phyloP scores from a whole-genome alignment of 148 eudicot genomes.

The Polygonum maritimum region DNA sequence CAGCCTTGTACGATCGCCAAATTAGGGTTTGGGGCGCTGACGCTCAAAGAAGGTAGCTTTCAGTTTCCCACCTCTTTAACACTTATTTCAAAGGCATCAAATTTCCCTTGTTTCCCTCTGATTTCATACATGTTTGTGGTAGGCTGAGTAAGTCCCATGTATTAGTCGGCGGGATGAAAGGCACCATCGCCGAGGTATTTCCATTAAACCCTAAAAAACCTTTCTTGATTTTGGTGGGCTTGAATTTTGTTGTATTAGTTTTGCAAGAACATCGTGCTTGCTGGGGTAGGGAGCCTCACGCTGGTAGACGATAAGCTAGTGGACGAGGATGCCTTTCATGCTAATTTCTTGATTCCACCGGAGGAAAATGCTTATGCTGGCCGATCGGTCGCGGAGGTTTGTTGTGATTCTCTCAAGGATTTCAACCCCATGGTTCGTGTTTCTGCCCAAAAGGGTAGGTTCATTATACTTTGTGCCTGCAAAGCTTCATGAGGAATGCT shows the following conservation, averaged over 20 bases:
- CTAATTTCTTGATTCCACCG: constrained; percentile 67
- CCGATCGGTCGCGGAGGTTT: constrained; percentile 64
- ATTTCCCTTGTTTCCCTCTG: not conserved
- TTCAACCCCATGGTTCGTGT: constrained; percentile 97
- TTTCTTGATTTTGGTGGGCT: not conserved
- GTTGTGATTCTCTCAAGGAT: constrained; percentile 77
- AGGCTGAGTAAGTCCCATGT: constrained; percentile 91
- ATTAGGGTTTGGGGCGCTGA: constrained; percentile 99
- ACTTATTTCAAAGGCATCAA: not conserved
- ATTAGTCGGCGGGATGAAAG: constrained; percentile 75
- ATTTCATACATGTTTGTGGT: not conserved
- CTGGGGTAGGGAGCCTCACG: constrained; percentile 91
- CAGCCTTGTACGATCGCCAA: constrained; percentile 96
- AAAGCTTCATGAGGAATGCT: not conserved
- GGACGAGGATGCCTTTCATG: constrained; percentile 48
- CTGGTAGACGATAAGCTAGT: constrained; percentile 70
- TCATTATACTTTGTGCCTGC: not conserved
- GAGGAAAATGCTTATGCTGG: constrained; percentile 33
- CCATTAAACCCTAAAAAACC: not conserved
- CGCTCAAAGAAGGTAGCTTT: constrained; percentile 75
- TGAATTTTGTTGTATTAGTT: constrained; percentile 36
- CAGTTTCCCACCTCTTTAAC: not conserved
- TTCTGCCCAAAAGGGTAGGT: constrained; percentile 67
- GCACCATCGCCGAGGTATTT: constrained; percentile 76
- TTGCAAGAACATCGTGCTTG: constrained; percentile 95